phyloP scores from a whole-genome alignment of 1,139 yeast species.

The Scheffersomyces stambukii region DNA sequence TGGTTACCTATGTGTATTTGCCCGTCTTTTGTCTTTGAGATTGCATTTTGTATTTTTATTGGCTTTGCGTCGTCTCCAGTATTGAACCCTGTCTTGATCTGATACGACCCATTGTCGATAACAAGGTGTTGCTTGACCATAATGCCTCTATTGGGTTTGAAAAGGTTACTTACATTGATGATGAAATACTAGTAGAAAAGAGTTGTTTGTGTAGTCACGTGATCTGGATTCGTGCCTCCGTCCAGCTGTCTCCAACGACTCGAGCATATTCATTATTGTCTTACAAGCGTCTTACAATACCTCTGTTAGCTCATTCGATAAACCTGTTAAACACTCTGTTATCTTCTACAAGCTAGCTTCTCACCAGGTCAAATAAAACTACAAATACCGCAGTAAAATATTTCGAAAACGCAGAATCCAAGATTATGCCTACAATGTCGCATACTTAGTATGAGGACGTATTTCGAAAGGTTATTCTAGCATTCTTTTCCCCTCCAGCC shows the following conservation, averaged over 20 bases:
- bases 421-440: constrained; percentile 22
- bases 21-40: constrained; percentile 75
- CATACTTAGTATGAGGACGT: constrained; percentile 39
- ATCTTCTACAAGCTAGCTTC: too few relatives aligned
- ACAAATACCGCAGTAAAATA: constrained; percentile 13
- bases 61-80: constrained; percentile 34
- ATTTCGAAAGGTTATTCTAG: constrained; percentile 26
- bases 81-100: constrained; percentile 69
- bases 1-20: constrained; percentile 68
- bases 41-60: constrained; percentile 57
- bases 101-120: constrained; percentile 86
- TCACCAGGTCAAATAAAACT: too few relatives aligned
- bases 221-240: too few relatives aligned
- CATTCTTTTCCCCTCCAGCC: constrained; percentile 49
- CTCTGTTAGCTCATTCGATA: too few relatives aligned
- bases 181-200: too few relatives aligned
- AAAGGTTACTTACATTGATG: too few relatives aligned
- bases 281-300: too few relatives aligned
- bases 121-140: constrained; percentile 22
- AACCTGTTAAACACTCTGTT: too few relatives aligned
- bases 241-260: too few relatives aligned
- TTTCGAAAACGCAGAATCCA: constrained; percentile 39
- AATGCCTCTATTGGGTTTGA: background rate
- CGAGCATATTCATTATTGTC: too few relatives aligned
- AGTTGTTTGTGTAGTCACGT: too few relatives aligned